Base-by-base conservation (phyloP, 2,329 filamentous ascomycete genomes). In the Aspergillus luchuensis region DNA sequence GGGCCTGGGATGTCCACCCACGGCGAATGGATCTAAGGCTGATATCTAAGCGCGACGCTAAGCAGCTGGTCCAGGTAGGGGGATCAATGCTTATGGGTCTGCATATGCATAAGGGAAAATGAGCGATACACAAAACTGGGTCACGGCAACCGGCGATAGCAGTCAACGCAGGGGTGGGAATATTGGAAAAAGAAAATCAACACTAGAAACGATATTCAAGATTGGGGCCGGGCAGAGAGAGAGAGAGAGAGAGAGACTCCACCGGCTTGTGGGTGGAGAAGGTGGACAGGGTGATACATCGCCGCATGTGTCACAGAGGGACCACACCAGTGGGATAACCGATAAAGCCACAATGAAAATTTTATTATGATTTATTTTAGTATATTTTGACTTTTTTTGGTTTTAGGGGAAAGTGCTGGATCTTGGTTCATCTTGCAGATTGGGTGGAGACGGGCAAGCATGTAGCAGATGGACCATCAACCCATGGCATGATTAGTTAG, bases 21-120 rank as follows among this genome's bases (percentile, higher is more conserved):
- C 21, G 33, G 50, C 33, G 39, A 58, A 45, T 59, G 28, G 61
- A 54, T 38, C 45, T 41, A 59, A 33, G 41, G 53, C 58, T 63
- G 55, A 55, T 28, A 57, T 57, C 56, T 57, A 55, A 57, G 55
- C 55, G 63, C 25, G 63, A 60, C 41, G 60, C 64, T 62, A 60
- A 60, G 63, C 63, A 66, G 61, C 61, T 65, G 64, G 61, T 33
- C 59, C 49, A 53, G 56, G 41, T 50, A 53, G 36, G 23, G 52
- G 47, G 28, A 51, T 50, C 49, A 56, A 38, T 23, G 52, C 50
- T 50, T 48, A 54, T 58, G 48, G 53, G 53, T 17, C 53, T 56
- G 47, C 47, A 50, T 45, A 45, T 56, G 53, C 53, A 56, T 47
- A 56, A 36, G 49, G 25, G 13, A 52, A 52, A 51, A 47, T 36